Evolutionary conservation across 768 basidiomycete genomes (phyloP).

Genomic region (Filobasidium floriforme): DNA sequence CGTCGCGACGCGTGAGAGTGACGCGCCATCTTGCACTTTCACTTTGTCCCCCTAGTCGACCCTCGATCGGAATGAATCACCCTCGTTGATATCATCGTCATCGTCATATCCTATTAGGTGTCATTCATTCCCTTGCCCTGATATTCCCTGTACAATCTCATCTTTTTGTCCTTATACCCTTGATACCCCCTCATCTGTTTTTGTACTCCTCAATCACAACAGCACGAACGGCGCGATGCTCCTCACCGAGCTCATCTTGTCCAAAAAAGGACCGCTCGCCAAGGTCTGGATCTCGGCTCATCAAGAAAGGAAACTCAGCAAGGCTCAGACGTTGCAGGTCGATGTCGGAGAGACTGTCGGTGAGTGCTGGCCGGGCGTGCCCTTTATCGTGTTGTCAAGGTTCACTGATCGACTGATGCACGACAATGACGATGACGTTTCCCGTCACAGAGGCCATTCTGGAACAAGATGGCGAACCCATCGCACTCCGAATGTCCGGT

Average conservation of each 20-base stretch:
- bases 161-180: no score
- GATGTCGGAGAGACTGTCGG: constrained; percentile 92
- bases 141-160: no score
- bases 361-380: constrained; percentile 47
- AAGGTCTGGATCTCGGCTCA: constrained; percentile 99
- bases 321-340: constrained; percentile 85
- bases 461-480: constrained; percentile 74
- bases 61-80: not conserved
- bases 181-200: no score
- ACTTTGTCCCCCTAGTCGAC: no score
- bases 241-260: constrained; percentile 85
- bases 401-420: not conserved
- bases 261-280: constrained; percentile 84
- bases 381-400: not conserved
- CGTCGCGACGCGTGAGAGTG: not conserved
- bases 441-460: constrained; percentile 68
- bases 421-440: not conserved
- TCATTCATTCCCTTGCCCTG: not conserved
- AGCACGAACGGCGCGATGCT: constrained; percentile 54
- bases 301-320: constrained; percentile 96
- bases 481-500: constrained; percentile 93
- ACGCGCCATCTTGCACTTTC: no score
- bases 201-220: no score
- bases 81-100: not conserved
- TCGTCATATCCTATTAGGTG: not conserved